Percentiles rank a stretch among this genome's conserved stretches.
Conservation (phyloP, 208 protist species). For the Acanthamoeba comandoni region DNA sequence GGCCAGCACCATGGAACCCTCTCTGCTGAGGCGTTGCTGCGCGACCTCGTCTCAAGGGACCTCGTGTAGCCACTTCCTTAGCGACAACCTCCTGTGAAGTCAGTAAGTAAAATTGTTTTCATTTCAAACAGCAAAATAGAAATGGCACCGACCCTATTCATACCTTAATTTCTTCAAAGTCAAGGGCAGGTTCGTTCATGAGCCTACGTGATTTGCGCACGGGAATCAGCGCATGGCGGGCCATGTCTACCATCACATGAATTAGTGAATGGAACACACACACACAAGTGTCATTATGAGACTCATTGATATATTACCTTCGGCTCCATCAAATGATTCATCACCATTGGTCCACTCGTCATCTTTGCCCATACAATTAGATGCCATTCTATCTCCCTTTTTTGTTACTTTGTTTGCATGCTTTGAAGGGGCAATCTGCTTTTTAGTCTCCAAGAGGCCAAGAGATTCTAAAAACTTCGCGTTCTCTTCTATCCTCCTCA, state of each 20-base stretch:
- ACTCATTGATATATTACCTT: background rate
- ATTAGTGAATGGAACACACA: background rate
- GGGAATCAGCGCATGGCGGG: background rate
- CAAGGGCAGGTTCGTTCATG: constrained; percentile 23
- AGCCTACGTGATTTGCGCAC: constrained; percentile 47
- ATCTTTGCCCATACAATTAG: too few relatives aligned
- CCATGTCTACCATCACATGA: background rate
- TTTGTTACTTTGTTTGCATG: constrained; percentile 10
- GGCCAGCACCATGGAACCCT: constrained; percentile 46
- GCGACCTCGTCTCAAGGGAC: background rate
- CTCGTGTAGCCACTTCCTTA: constrained; percentile 14
- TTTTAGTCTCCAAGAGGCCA: constrained; percentile 14
- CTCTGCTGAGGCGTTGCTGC: background rate
- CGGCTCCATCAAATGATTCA: constrained; percentile 32
- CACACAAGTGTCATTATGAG: background rate
- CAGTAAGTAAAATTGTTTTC: too few relatives aligned
- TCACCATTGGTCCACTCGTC: background rate
- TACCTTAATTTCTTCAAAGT: constrained; percentile 37
- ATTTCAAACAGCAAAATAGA: too few relatives aligned
- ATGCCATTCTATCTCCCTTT: constrained; percentile 11
- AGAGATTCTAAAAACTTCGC: constrained; percentile 43
- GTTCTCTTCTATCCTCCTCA: constrained; percentile 62
- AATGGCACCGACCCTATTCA: too few relatives aligned
- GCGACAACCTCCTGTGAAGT: constrained; percentile 27
- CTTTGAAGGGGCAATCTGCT: too few relatives aligned